Base-by-base conservation (phyloP, 1,284 basidiomycete species). In the Xerocomus amazonicus region DNA sequence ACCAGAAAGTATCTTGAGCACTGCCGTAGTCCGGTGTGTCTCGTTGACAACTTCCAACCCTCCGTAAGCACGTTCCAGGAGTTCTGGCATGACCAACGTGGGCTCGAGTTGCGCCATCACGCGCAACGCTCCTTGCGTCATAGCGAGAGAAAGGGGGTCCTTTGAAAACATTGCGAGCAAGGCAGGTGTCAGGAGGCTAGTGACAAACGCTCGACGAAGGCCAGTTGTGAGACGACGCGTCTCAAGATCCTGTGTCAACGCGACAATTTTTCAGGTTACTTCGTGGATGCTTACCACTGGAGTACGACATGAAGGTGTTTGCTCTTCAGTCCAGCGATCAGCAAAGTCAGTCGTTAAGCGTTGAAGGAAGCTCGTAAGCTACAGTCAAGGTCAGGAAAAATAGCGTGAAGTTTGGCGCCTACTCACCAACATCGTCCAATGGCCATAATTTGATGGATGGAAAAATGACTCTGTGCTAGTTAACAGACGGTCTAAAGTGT, bases 91-190 rank as follows among this genome's bases (percentile, higher is more conserved):
- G 58, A 99, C 81, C 37, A 97, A 73, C 23, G 80, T 77, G 0
- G 96, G 93, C 62, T 97, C 92, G 5, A 99, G 77, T 48, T 90
- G 73, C 1, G 89, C 83, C 72, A 95, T 75, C 26, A 78, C 76
- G 52, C 87, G 85, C 43, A 93, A 72, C 13, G 87, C 77, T 19
- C 78, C 78, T 63, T 90, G 87, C 7, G 88, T 80, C 63, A 79
- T 84, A 33, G 77, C 77, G 61, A 84, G 81, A 28, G 82, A 80
- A 4, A 83, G 60, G 2, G 80, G 71, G 57, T 90, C 91, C 70
- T 98, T 97, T 45, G 92, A 87, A 71, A 99, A 99, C 87, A 99
- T 97, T 19, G 92, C 84, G 12, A 98, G 80, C 32, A 99, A 74
- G 1, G 92, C 90, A 9, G 96, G 91, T 1, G 92, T 96, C 36